Evolutionary conservation across 345 rosid species (phyloP), one percentile per base, ranked within the genome.

Genomic region (Laguncularia racemosa): DNA sequence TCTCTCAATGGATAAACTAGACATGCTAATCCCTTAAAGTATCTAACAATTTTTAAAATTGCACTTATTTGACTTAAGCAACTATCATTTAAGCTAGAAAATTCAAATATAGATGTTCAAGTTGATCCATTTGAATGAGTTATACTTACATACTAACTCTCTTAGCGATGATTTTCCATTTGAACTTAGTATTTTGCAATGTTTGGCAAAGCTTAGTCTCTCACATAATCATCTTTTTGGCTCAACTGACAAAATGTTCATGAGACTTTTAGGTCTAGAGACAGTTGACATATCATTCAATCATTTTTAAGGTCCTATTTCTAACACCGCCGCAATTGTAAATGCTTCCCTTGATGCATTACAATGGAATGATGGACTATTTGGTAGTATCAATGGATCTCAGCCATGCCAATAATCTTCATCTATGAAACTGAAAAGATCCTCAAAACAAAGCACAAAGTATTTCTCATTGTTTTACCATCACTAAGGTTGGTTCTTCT

Each of bases 221-320:
- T 77, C 75, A 3, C 55, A 60, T 59, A 73, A 81, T 46, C 7
- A 17, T 15, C 55, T 81, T 16, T 58, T 68, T 23, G 80, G 82
- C 16, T 28, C 12, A 8, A 55, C 77, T 19, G 69, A 68, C 0
- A 0, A 14, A 1, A 28, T 20, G 13, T 59, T 75, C 13, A 43
- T 12, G 2, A 13, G 19, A 10, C 40, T 64, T 53, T 6, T 2
- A 0, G 57, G 58, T 26, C 53, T 72, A 46, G 9, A 0, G 5
- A 1, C 6, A 13, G 65, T 72, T 17, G 74, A 75, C 44, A 19
- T 81, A 10, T 77, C 77, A 0, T 16, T 58, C 10, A 70, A 77
- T 40, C 40, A 52, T 7, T 44, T 77, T 16, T 14, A 48, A 14
- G 78, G 82, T 20, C 76, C 67, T 0, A 15, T 81, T 21, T 78